These are phyloP conservation scores for Phoma sp. DNA, from an alignment of 2,329 filamentous ascomycete genomes.

Conservation along the genomic window DNA sequence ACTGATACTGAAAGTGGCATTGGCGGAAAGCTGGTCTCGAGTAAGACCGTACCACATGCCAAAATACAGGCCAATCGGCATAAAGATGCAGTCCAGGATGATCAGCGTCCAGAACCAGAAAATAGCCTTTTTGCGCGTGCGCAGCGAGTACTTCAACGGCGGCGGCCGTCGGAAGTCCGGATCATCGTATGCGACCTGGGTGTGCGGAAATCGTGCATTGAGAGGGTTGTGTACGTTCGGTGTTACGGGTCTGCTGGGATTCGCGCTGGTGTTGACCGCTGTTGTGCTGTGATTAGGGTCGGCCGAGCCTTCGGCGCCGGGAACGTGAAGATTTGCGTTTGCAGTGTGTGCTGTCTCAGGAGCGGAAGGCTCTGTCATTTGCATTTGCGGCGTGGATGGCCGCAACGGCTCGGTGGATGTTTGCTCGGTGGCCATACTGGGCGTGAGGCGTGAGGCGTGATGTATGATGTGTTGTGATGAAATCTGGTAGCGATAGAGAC, in stretches of 20 bases:
- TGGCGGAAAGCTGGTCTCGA: constrained; percentile 53
- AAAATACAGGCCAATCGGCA: constrained; percentile 67
- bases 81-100: constrained; percentile 62
- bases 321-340: constrained; percentile 26
- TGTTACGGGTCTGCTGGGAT: constrained; percentile 36
- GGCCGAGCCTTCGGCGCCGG: constrained; percentile 25
- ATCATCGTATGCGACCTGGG: constrained; percentile 50
- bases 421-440: constrained; percentile 35
- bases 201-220: constrained; percentile 48
- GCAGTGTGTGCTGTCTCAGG: constrained; percentile 17
- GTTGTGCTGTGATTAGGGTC: constrained; percentile 22
- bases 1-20: constrained; percentile 61
- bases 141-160: constrained; percentile 62
- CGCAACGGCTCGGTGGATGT: constrained; percentile 41
- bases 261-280: constrained; percentile 26
- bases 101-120: constrained; percentile 66
- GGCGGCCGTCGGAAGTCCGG: constrained; percentile 54
- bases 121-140: constrained; percentile 61
- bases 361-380: constrained; percentile 7
- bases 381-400: constrained; percentile 19
- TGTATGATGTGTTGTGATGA: not conserved
- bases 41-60: constrained; percentile 64
- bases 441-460: not conserved
- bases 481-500: constrained; percentile 2
- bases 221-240: constrained; percentile 25